These are phyloP conservation scores for Cicer bijugum DNA, from an alignment of 306 rosid genomes.

Conservation along the genomic window DNA sequence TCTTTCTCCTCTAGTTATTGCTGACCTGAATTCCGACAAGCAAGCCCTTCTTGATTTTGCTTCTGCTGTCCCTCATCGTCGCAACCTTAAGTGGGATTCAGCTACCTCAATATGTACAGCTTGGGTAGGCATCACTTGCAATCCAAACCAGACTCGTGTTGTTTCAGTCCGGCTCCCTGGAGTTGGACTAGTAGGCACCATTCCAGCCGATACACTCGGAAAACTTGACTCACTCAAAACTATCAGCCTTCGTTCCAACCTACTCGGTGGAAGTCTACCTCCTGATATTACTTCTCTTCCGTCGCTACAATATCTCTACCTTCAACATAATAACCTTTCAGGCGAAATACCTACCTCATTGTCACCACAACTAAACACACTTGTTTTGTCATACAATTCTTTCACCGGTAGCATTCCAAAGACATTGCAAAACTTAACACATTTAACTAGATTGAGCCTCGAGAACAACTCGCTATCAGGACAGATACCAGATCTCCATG, in stretches of 20 bases:
- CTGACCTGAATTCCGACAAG: slow-evolving; percentile 70
- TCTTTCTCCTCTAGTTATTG: slow-evolving; percentile 62
- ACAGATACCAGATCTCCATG: slow-evolving; percentile 67
- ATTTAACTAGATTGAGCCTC: slow-evolving; percentile 71
- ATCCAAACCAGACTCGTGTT: slow-evolving; percentile 55
- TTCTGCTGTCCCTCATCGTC: slow-evolving; percentile 70
- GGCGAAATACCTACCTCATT: slow-evolving; percentile 74
- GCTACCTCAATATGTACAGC: slow-evolving; percentile 58
- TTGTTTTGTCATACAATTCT: slow-evolving; percentile 84
- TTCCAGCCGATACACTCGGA: slow-evolving; percentile 79
- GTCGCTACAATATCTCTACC: slow-evolving; percentile 67
- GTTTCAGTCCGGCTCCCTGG: slow-evolving; percentile 75
- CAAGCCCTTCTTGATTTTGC: slow-evolving; percentile 77
- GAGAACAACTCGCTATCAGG: slow-evolving; percentile 90
- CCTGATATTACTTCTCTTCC: slow-evolving; percentile 79
- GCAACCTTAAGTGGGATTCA: slow-evolving; percentile 63
- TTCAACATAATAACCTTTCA: slow-evolving; percentile 85
- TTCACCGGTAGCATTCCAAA: slow-evolving; percentile 69
- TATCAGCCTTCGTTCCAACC: slow-evolving; percentile 88
- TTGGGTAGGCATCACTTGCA: slow-evolving; percentile 75
- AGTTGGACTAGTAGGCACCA: slow-evolving; percentile 76
- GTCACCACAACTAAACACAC: slow-evolving; percentile 61
- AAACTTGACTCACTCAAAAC: slow-evolving; percentile 64
- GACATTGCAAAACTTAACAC: slow-evolving; percentile 64
- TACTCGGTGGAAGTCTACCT: slow-evolving; percentile 73